These are phyloP conservation scores for Colletotrichum trifolii DNA, from an alignment of 2,329 filamentous ascomycete species.

Conservation along the genomic window DNA sequence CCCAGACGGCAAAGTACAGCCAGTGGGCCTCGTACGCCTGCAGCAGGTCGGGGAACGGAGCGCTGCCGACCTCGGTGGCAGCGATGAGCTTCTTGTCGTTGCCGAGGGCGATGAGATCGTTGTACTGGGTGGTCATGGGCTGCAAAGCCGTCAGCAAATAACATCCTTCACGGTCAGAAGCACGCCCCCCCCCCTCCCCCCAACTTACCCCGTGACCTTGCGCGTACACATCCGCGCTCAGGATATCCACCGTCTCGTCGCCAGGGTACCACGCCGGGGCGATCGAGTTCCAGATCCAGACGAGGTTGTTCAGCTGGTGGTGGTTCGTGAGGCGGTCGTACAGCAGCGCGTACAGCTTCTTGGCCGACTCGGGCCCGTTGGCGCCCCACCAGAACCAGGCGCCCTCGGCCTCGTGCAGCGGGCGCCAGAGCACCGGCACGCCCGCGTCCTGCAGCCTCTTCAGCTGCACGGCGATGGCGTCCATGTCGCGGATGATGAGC, in stretches of 20 bases:
- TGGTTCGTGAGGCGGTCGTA: conserved; percentile 56
- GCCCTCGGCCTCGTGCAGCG: conserved; percentile 62
- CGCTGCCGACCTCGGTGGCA: conserved; percentile 58
- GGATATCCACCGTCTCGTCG: conserved; percentile 56
- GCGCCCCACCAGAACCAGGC: conserved; percentile 66
- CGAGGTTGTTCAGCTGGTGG: conserved; percentile 58
- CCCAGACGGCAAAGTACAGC: conserved; percentile 60
- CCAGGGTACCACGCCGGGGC: conserved; percentile 59
- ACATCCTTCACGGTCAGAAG: no score
- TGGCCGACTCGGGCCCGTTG: conserved; percentile 55
- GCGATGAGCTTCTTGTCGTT: conserved; percentile 60
- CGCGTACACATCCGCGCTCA: conserved; percentile 58
- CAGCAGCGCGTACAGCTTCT: conserved; percentile 55
- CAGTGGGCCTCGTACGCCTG: conserved; percentile 58
- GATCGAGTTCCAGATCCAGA: conserved; percentile 64
- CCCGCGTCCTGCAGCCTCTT: conserved; percentile 54
- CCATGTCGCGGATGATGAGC: conserved; percentile 57
- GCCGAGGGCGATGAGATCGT: conserved; percentile 54
- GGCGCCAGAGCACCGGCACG: conserved; percentile 59
- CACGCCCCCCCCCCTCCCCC: no score
- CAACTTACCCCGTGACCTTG: conserved; percentile 54
- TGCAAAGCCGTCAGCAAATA: conserved; percentile 30
- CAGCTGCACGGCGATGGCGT: conserved; percentile 57
- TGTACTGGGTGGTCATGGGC: conserved; percentile 56
- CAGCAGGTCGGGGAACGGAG: conserved; percentile 54